Conservation (phyloP, 306 rosid species). For the Casuarina equisetifolia region DNA sequence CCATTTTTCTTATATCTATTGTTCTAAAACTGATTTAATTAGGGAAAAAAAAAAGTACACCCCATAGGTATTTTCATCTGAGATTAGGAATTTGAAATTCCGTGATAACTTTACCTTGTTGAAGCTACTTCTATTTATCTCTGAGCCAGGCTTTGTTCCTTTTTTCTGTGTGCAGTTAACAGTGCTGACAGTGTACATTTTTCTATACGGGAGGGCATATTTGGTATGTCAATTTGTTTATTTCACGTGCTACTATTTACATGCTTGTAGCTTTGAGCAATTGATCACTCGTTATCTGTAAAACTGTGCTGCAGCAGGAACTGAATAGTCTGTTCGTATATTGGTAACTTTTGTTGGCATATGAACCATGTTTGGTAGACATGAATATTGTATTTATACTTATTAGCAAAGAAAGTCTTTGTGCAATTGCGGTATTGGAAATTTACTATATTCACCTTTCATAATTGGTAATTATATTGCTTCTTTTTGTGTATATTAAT, state of each 20-base stretch:
- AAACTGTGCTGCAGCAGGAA: neutral
- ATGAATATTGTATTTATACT: neutral
- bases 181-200: conserved; percentile 78
- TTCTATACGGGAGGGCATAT: conserved; percentile 83
- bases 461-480: neutral
- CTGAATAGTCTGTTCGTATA: neutral
- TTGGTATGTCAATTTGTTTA: conserved; percentile 54
- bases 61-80: neutral
- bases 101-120: neutral
- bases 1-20: neutral
- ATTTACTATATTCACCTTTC: neutral
- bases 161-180: conserved; percentile 69
- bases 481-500: neutral
- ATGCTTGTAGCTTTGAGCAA: neutral
- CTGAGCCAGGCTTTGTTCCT: conserved; percentile 20
- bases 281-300: neutral
- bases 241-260: neutral
- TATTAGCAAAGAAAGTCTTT: neutral
- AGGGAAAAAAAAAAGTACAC: neutral
- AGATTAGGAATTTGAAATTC: neutral
- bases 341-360: neutral
- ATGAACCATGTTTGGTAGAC: neutral
- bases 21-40: neutral
- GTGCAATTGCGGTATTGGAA: neutral
- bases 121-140: conserved; percentile 16